Base-by-base conservation (phyloP, 805 yeast species). In the Metschnikowia orientalis region DNA sequence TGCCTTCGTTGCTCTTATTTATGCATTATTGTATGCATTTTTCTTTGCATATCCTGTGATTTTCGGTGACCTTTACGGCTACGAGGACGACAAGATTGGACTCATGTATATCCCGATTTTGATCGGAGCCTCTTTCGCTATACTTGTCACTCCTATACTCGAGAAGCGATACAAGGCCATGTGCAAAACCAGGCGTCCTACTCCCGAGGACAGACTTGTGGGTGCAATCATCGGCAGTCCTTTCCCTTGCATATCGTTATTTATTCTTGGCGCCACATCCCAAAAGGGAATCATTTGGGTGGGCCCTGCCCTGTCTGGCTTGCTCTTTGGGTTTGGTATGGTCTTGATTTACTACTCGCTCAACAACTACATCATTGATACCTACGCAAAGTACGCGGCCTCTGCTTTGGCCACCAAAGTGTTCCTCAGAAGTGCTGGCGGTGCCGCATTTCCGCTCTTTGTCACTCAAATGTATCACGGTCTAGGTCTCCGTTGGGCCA, bases 11-110 rank as follows among this genome's bases (percentile, higher is more conserved):
- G 88, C 94, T 44, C 70, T 88, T 55, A 86, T 88, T 57, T 88
- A 88, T 64, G 81, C 95, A n/a, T 69, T 88, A 54, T 68, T 88
- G 32, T 88, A 88, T 53, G 95, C 95, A 8, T 88, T 88, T 68
- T 88, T 88, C 77, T 88, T 87, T 63, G 96, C 97, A 1, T 88
- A 83, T 61, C 97, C 97, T 4, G 95, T 81, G 33, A 85, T 88
- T 32, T 88, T 88, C 57, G 73, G 70, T 35, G 82, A 79, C 35
- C 69, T 87, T 34, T 84, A 88, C 51, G 86, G 79, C 29, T 87
- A 69, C 59, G 69, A 79, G 45, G 95, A 86, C 57, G 84, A 85
- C 48, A 67, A 69, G 32, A 77, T 83, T 45, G 96, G 96, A 21
- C 63, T 88, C 47, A 85, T 89, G 95, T 73, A 84, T 47, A 81